These are phyloP conservation scores for Melanogaster broomeanus DNA, from an alignment of 768 basidiomycete species.

Conservation along the genomic window DNA sequence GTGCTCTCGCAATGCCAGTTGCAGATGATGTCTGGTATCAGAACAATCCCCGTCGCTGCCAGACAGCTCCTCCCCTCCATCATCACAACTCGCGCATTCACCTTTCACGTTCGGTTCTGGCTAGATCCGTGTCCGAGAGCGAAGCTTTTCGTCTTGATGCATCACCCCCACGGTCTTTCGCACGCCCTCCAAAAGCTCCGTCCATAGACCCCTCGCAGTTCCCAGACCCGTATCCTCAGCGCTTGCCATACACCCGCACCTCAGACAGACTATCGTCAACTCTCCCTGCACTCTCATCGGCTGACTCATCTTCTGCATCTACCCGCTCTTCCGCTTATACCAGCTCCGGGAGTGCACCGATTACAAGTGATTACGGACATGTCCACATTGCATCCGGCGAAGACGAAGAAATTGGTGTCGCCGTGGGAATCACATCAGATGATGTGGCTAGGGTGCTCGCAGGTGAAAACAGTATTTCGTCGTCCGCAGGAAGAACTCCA, in stretches of 20 bases:
- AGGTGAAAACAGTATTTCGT: constrained; percentile 47
- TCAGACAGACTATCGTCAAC: constrained; percentile 37
- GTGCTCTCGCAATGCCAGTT: constrained; percentile 18
- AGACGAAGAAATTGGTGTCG: constrained; percentile 53
- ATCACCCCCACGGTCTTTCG: constrained; percentile 37
- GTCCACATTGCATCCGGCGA: constrained; percentile 64
- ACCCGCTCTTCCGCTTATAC: constrained; percentile 80
- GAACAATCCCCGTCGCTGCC: constrained; percentile 17
- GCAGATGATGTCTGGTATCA: constrained; percentile 9
- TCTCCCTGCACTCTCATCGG: constrained; percentile 66
- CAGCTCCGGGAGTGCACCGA: constrained; percentile 62
- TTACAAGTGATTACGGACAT: constrained; percentile 62
- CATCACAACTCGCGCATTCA: constrained; percentile 23
- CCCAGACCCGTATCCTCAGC: constrained; percentile 72
- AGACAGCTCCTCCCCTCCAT: constrained; percentile 19
- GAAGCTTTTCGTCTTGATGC: constrained; percentile 41
- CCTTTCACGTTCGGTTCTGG: constrained; percentile 36
- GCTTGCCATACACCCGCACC: constrained; percentile 44
- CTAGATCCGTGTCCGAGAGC: constrained; percentile 42
- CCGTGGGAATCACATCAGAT: constrained; percentile 66
- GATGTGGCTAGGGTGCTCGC: constrained; percentile 62
- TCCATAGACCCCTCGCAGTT: constrained; percentile 65
- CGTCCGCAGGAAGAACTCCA: constrained; percentile 51
- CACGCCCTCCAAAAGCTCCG: constrained; percentile 45
- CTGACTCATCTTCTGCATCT: constrained; percentile 69